A percentile compares a stretch with the other conserved stretches of the same genome.
Conservation (phyloP, 345 rosid species). For the Eucalyptus pumila region DNA sequence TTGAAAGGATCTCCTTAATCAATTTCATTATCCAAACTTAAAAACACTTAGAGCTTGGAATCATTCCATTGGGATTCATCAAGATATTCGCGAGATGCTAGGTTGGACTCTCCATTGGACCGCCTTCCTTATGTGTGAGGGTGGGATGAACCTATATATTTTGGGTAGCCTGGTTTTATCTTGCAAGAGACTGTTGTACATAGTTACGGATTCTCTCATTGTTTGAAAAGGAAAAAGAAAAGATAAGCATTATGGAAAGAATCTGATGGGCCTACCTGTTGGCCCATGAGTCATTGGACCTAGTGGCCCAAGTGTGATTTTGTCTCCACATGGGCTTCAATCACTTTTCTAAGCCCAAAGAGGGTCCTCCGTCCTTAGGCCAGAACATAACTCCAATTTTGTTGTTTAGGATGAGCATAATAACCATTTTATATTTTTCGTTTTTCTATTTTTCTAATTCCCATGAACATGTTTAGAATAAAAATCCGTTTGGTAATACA, state of each 20-base stretch:
- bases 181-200: accelerated
- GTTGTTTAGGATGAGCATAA: background rate
- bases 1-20: background rate
- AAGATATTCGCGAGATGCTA: background rate
- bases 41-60: background rate
- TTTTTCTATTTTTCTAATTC: too few relatives aligned
- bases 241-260: background rate
- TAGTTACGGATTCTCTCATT: background rate
- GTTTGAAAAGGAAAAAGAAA: background rate
- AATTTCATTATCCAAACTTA: background rate
- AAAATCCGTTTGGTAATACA: too few relatives aligned
- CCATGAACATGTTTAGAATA: too few relatives aligned
- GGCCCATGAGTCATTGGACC: background rate
- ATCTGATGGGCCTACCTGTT: background rate
- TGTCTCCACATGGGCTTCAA: background rate
- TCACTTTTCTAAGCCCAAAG: background rate
- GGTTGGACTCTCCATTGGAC: background rate
- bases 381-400: background rate
- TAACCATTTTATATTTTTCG: accelerated
- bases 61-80: background rate
- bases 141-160: background rate
- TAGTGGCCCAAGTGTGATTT: background rate
- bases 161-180: background rate
- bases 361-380: background rate
- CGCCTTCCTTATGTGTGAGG: background rate